Evolutionary conservation across 2,329 filamentous ascomycete genomes (phyloP), one percentile per base, ranked within the genome.

Genomic region (Fusarium decemcellulare): DNA sequence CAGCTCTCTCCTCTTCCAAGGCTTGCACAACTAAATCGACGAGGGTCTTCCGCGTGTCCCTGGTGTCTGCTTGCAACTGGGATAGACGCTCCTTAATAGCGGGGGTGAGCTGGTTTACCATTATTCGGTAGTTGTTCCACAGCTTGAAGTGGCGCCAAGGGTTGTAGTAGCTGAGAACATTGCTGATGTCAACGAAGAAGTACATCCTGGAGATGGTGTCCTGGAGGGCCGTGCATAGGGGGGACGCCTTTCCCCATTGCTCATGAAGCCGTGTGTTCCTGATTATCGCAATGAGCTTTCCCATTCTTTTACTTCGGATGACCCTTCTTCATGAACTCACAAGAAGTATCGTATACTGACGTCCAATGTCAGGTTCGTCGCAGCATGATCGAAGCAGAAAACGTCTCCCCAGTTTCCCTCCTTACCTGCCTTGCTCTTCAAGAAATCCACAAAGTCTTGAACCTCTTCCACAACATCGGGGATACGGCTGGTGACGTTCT

Each of bases 301-400:
- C n/a, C 8, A 5, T 34, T 36, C 15, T 11, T 37, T 23, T 23
- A 23, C 18, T 23, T 23, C 18, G 18, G 18, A 23, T 23, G 18
- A 37, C 34, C 34, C 15, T 11, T 37, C 34, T 37, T 37, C 34
- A 37, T 37, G 7, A 5, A 54, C 65, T 55, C 60, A 81, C 75
- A 82, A 64, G 4, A 78, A 73, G 14, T 79, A 76, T n/a, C 78
- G 74, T 15, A 72, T 72, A 47, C 82, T 84, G 30, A 83, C 73
- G 48, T 84, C 81, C 9, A 83, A 78, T 0, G 82, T 80, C 15
- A 84, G 65, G 54, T 80, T 79, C 7, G 76, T 80, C 2, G 80
- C 77, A 16, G 74, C 76, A 8, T 77, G 65, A 56, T 82, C 76
- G 7, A 84, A 69, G 8, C 68, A 56, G 34, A 80, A 80, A 3